Base-by-base conservation (phyloP, 2,329 filamentous ascomycete genomes). In the Diplocarpon mali region DNA sequence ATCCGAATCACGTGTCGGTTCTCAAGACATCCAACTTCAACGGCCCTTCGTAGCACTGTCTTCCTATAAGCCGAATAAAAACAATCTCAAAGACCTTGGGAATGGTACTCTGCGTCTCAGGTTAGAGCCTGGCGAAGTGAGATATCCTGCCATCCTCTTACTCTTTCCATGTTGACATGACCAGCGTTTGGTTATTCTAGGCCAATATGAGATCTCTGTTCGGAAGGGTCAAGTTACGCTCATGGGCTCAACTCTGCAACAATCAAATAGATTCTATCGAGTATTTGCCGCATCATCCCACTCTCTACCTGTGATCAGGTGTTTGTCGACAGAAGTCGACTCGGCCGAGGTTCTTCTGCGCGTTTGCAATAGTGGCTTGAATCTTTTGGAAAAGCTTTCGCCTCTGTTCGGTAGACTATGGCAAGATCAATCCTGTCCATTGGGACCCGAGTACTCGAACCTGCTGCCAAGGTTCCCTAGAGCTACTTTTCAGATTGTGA, bases 231-330 rank as follows among this genome's bases (percentile, higher is more conserved):
- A 78, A 35, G 66, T 83, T 17, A 78, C 75, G 1, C 61, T 90
- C 20, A 72, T 77, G 12, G 83, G 85, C 13, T 78, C 83, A 6
- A 73, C 70, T 6, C 60, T 90, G 3, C 65, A 67, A 10, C 60
- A 71, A 1, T 67, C 69, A 0, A 64, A 69, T 20, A 60, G 55
- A 1, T 58, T 66, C 5, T 66, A 73, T 51, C 78, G 74, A 67
- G 69, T 85, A 13, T 77, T 76, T 60, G 80, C 83, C 13, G 76
- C 83, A 1, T 72, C 74, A 35, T 85, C 80, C 31, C 77, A 86
- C 57, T 78, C 84, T 1, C 62, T 90, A 1, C 83, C 82, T 1
- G 75, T 82, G 0, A 69, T 90, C 29, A 66, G 75, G 38, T 77
- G 71, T 35, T 56, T 52, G 16, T 49, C 48, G 39, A 53, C 64